Conservation (phyloP, 2,329 filamentous ascomycete genomes). For the Ophiosphaerella herpotricha region DNA sequence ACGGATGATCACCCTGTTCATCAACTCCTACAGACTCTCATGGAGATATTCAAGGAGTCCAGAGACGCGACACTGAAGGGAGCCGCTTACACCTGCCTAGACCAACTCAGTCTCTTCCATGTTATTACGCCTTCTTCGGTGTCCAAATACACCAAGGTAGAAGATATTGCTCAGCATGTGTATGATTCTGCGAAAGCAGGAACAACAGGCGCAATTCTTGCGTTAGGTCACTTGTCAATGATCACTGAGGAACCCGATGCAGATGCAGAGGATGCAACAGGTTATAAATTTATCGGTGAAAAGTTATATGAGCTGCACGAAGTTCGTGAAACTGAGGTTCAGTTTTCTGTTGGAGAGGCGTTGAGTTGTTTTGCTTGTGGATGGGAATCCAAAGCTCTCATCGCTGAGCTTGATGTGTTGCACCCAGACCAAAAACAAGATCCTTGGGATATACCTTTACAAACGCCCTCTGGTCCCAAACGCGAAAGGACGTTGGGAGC, state of each 20-base stretch:
- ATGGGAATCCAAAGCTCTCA: slow-evolving; percentile 82
- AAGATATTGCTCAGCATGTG: slow-evolving; percentile 65
- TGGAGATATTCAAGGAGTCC: slow-evolving; percentile 59
- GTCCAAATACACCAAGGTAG: slow-evolving; percentile 42
- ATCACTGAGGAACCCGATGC: slow-evolving; percentile 54
- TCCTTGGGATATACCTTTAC: slow-evolving; percentile 34
- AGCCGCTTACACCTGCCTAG: slow-evolving; percentile 61
- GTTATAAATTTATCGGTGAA: slow-evolving; percentile 63
- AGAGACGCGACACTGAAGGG: slow-evolving; percentile 63
- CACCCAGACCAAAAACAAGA: slow-evolving; percentile 47
- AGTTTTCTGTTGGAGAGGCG: slow-evolving; percentile 89
- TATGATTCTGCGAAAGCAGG: slow-evolving; percentile 74
- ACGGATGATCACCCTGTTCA: slow-evolving; percentile 45
- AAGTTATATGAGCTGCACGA: slow-evolving; percentile 79
- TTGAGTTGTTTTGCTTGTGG: slow-evolving; percentile 76
- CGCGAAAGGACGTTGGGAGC: slow-evolving; percentile 53
- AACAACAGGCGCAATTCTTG: slow-evolving; percentile 79
- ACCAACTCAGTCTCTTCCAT: slow-evolving; percentile 65
- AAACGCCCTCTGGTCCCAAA: slow-evolving; percentile 37
- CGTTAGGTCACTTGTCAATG: slow-evolving; percentile 76
- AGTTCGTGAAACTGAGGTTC: slow-evolving; percentile 81
- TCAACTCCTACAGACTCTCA: slow-evolving; percentile 50
- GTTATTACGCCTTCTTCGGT: slow-evolving; percentile 54
- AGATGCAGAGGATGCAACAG: slow-evolving; percentile 35
- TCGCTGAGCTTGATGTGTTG: slow-evolving; percentile 76